phyloP scores from a whole-genome alignment of 2,329 filamentous ascomycete genomes.

The Graphilbum fragrans region DNA sequence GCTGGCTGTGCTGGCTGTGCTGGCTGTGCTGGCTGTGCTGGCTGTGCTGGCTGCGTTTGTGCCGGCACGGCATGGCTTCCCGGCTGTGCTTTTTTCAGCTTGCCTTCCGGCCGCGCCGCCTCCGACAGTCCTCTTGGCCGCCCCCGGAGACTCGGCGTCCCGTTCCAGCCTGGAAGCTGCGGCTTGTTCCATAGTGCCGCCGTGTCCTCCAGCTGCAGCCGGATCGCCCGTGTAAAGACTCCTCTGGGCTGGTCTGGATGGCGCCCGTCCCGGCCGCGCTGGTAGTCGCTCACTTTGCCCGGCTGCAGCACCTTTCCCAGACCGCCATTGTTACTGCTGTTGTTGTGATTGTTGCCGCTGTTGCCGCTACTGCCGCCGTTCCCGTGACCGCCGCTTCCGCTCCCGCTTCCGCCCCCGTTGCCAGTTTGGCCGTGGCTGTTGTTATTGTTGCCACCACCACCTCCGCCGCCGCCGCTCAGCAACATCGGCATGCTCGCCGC shows the following conservation, averaged over 20 bases:
- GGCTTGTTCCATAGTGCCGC: slow-evolving; percentile 89
- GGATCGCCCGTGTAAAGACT: slow-evolving; percentile 73
- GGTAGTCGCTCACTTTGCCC: slow-evolving; percentile 66
- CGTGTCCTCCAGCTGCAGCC: slow-evolving; percentile 75
- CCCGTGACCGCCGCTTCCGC: background rate
- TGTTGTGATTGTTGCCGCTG: background rate
- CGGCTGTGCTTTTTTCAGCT: background rate
- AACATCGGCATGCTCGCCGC: slow-evolving; percentile 24
- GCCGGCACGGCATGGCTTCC: slow-evolving; percentile 1
- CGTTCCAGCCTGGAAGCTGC: slow-evolving; percentile 34
- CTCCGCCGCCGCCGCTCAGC: slow-evolving; percentile 20
- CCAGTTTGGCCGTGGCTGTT: background rate
- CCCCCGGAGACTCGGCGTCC: slow-evolving; percentile 12
- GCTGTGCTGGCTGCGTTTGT: background rate
- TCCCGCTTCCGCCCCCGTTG: background rate
- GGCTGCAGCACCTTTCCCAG: slow-evolving; percentile 37
- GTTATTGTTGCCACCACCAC: background rate
- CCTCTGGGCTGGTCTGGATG: slow-evolving; percentile 57
- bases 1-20: background rate
- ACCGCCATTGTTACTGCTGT: background rate
- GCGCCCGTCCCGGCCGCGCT: slow-evolving; percentile 48
- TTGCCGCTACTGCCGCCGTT: background rate
- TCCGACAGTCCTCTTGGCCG: too few species aligned
- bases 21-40: slow-evolving; percentile 7
- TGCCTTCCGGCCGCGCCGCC: background rate